A percentile compares a stretch with the other conserved stretches of the same genome.
Conservation (phyloP, 306 rosid genomes). For the Vigna radiata region DNA sequence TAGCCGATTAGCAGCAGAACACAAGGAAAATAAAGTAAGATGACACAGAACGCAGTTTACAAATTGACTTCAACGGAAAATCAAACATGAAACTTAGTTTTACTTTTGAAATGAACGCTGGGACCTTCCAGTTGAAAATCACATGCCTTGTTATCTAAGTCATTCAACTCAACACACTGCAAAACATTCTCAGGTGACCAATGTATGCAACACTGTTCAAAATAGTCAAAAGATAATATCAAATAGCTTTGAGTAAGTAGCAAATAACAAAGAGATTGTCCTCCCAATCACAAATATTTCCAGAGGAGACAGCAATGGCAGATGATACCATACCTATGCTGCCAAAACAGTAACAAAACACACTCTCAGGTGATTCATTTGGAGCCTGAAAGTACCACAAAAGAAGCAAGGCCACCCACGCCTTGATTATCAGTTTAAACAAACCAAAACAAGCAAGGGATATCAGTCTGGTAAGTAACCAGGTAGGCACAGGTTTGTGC, state of each 20-base stretch:
- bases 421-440: slow-evolving; percentile 17
- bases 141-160: not conserved
- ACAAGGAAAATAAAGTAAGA: too few species aligned
- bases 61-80: not conserved
- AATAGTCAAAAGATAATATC: not conserved
- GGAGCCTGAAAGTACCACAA: slow-evolving; percentile 9
- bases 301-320: slow-evolving; percentile 12
- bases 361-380: not conserved
- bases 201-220: not conserved
- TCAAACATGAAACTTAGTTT: not conserved
- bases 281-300: slow-evolving; percentile 8
- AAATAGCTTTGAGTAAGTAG: slow-evolving; percentile 3
- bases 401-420: slow-evolving; percentile 25
- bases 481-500: slow-evolving; percentile 25
- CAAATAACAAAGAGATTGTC: not conserved
- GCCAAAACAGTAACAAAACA: not conserved
- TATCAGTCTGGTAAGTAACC: slow-evolving; percentile 8
- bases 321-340: not conserved
- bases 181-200: not conserved
- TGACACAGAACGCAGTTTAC: not conserved
- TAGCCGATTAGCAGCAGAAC: too few species aligned
- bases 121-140: not conserved
- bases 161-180: not conserved
- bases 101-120: not conserved
- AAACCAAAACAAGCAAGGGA: slow-evolving; percentile 25